Evolutionary conservation across 164 flowering plant genomes (phyloP).

Genomic region (Magnolia kwangsiensis): DNA sequence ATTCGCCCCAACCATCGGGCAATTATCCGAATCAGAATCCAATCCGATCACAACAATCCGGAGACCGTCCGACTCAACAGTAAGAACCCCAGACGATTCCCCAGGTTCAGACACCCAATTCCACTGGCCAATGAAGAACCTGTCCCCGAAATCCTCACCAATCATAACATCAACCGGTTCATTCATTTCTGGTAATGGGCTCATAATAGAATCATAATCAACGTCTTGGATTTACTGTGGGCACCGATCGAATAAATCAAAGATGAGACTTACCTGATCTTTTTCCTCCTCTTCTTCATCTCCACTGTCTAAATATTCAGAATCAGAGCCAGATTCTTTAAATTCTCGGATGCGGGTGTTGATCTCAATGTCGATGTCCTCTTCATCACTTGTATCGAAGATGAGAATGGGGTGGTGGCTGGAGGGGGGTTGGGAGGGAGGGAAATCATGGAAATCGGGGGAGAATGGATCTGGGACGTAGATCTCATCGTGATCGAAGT

Average conservation of each 20-base stretch:
- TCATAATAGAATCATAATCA: conserved; percentile 6
- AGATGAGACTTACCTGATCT: conserved; percentile 51
- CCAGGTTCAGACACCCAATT: conserved; percentile 12
- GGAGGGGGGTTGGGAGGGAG: conserved; percentile 5
- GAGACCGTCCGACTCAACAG: conserved; percentile 14
- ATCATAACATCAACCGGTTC: conserved; percentile 34
- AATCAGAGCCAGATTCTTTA: conserved; percentile 21
- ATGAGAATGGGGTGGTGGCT: neutral
- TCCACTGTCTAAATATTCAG: conserved; percentile 9
- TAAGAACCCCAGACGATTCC: conserved; percentile 14
- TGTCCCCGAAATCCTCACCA: conserved; percentile 32
- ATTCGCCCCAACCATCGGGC: conserved; percentile 19
- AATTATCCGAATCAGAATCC: conserved; percentile 39
- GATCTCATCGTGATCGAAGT: conserved; percentile 13
- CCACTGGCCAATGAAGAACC: conserved; percentile 33
- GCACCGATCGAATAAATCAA: conserved; percentile 56
- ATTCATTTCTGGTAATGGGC: conserved; percentile 15
- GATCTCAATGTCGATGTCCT: neutral
- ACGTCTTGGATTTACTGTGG: conserved; percentile 33
- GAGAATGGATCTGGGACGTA: conserved; percentile 11
- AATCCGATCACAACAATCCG: conserved; percentile 34
- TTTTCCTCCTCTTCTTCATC: conserved; percentile 22
- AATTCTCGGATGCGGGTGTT: conserved; percentile 3
- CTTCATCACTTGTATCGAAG: conserved; percentile 1
- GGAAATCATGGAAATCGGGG: conserved; percentile 10